Evolutionary conservation across 108 stramenopile species (phyloP), one percentile per base, ranked within the genome.

Genomic region (Fragilariopsis cylindrus): DNA sequence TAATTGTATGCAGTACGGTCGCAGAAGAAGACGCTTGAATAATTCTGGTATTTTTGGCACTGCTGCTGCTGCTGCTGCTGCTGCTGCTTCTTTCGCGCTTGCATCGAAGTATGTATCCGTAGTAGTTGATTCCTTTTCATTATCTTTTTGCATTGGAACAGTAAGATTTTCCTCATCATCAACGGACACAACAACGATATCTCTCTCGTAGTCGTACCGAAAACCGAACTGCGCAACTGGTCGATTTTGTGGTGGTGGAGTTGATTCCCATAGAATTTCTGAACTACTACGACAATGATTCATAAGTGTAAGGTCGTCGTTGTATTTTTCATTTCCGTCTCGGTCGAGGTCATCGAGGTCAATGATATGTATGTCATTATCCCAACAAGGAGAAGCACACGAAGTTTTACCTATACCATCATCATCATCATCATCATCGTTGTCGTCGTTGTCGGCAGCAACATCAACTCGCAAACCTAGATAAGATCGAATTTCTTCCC

Each of bases 221-320:
- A 66, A 58, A 9, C 83, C 83, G 48, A 84, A 84, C 64, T 84
- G 83, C 13, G 80, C 83, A 19, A 84, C 68, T 21, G 43, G 44
- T 7, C 83, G 70, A 21, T 70, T 48, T 49, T 83, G 82, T 72
- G 74, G 75, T 40, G 74, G 15, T 11, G 62, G 62, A 13, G 62
- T 63, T 5, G 62, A 63, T 15, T 63, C 62, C 73, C 41, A 63
- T 7, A 44, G 62, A 45, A 63, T 49, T 19, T 5, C 78, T 78
- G 7, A 57, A 54, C 18, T 81, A 76, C 76, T 75, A 77, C 11
- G 62, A 69, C 53, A 76, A 72, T 21, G 72, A 63, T 4, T 62
- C 53, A 19, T 55, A 66, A 48, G 44, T 7, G 65, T 45, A n/a
- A 77, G 15, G 13, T 62, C 44, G 18, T 7, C 42, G 12, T 13